Base-by-base conservation (phyloP, 2,329 filamentous ascomycete genomes). In the Verticillium isaacii region DNA sequence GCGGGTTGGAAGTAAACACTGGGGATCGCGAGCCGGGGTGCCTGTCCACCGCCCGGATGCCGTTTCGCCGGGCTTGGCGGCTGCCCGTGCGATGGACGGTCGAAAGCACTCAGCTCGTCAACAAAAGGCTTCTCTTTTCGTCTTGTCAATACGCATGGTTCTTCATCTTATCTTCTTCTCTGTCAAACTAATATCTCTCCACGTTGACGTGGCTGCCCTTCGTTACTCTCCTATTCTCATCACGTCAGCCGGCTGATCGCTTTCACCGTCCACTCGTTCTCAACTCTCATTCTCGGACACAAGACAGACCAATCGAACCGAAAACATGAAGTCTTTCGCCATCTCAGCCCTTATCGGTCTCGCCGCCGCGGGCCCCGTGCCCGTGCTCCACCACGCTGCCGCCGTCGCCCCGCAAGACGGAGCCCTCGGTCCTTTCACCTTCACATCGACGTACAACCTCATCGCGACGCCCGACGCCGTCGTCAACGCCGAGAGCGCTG, bases 401-500 rank as follows among this genome's bases (percentile, higher is more conserved):
- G 57, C 34, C 57, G 57, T 58, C 19, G 37, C 57, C 11, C 57
- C 37, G 37, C 57, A 58, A 17, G 57, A 15, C 57, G 57, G 23
- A 29, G 55, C 32, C n/a, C 15, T 34, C 25, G 57, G 57, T 3
- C 57, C 57, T 15, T 58, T 58, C 25, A 34, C 19, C 59, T 84
- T 82, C 73, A 81, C 79, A 57, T 78, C 76, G 37, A 77, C 74
- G 58, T 82, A 77, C 72, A 66, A 75, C 36, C 71, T 83, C 62
- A 71, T 76, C 54, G 81, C 82, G 32, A 75, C 72, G 1, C 79
- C 80, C 1, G 74, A 79, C 34, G 74, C 82, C 65, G 80, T 83
- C 61, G 73, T 80, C 65, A 77, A 78, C 62, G 74, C 57, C 15
- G 57, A 71, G 50, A 77, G 71, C 3, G 71, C 64, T 1, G 52